phyloP scores from a whole-genome alignment of 768 basidiomycete genomes.

The Rubroboletus satanas region DNA sequence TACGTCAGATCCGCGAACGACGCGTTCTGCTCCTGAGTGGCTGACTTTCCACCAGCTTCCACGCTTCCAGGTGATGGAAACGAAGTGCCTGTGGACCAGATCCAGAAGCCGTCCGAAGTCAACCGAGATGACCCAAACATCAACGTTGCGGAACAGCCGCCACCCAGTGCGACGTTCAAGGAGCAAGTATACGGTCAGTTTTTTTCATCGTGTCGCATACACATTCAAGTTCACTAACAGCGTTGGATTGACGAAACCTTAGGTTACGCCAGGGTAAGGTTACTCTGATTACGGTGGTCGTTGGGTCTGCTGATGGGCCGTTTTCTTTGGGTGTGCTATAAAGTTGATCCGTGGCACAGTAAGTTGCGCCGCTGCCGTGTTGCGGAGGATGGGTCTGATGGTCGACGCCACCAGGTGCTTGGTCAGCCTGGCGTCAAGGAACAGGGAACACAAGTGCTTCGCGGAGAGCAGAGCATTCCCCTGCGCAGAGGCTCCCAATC shows the following conservation, averaged over 20 bases:
- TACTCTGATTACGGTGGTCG: not conserved
- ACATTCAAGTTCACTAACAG: not conserved
- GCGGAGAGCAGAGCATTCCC: constrained; percentile 42
- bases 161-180: constrained; percentile 47
- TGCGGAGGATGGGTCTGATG: constrained; percentile 1
- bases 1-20: constrained; percentile 15
- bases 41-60: constrained; percentile 26
- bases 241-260: not conserved
- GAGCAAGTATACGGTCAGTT: constrained; percentile 53
- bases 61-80: constrained; percentile 35
- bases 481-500: constrained; percentile 23
- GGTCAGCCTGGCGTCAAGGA: constrained; percentile 44
- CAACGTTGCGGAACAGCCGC: constrained; percentile 24
- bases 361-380: constrained; percentile 3
- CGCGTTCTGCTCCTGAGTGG: not conserved
- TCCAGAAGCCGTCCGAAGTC: constrained; percentile 25
- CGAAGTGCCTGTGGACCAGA: constrained; percentile 30
- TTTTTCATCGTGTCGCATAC: not conserved
- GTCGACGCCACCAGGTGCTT: constrained; percentile 15
- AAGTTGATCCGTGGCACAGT: constrained; percentile 33
- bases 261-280: constrained; percentile 31
- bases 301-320: not conserved
- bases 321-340: not conserved
- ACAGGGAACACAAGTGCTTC: constrained; percentile 51
- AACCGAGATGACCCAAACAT: constrained; percentile 23